A percentile compares a stretch with the other conserved stretches of the same genome.
Conservation (phyloP, 2,329 filamentous ascomycete species). For the Gnomoniopsis sp. region DNA sequence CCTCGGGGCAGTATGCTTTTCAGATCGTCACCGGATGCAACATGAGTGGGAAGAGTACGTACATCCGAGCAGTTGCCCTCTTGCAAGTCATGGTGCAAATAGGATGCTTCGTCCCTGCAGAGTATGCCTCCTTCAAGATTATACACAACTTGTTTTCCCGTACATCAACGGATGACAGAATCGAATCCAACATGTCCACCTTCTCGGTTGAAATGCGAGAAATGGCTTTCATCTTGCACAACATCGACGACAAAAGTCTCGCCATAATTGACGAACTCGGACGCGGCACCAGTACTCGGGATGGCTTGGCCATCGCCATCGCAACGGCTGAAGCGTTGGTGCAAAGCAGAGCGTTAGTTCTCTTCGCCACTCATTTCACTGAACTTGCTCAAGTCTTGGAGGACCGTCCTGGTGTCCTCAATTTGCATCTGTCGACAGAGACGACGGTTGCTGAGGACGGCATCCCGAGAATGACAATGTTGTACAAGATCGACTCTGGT, state of each 20-base stretch:
- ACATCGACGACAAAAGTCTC: constrained; percentile 73
- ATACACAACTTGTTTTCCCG: constrained; percentile 82
- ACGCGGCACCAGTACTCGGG: constrained; percentile 81
- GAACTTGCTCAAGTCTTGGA: constrained; percentile 75
- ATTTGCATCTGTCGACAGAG: constrained; percentile 75
- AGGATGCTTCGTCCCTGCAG: constrained; percentile 83
- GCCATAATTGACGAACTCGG: constrained; percentile 90
- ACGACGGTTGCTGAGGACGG: constrained; percentile 49
- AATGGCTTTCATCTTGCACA: constrained; percentile 86
- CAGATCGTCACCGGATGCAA: constrained; percentile 96
- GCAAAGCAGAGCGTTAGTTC: constrained; percentile 73
- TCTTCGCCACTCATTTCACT: constrained; percentile 92
- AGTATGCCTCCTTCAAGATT: constrained; percentile 78
- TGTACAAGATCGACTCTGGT: constrained; percentile 78
- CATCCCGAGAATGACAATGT: constrained; percentile 70
- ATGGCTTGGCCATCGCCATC: constrained; percentile 85
- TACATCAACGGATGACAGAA: constrained; percentile 80
- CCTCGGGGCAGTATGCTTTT: constrained; percentile 74
- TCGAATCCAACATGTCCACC: constrained; percentile 87
- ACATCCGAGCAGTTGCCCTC: constrained; percentile 81
- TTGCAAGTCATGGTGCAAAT: constrained; percentile 92
- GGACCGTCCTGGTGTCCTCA: constrained; percentile 75
- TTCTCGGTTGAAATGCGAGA: constrained; percentile 96
- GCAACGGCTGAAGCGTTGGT: constrained; percentile 87
- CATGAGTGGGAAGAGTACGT: constrained; percentile 97